Evolutionary conservation across 208 protist genomes (phyloP), one percentile per base, ranked within the genome.

Genomic region (Angomonas deanei): DNA sequence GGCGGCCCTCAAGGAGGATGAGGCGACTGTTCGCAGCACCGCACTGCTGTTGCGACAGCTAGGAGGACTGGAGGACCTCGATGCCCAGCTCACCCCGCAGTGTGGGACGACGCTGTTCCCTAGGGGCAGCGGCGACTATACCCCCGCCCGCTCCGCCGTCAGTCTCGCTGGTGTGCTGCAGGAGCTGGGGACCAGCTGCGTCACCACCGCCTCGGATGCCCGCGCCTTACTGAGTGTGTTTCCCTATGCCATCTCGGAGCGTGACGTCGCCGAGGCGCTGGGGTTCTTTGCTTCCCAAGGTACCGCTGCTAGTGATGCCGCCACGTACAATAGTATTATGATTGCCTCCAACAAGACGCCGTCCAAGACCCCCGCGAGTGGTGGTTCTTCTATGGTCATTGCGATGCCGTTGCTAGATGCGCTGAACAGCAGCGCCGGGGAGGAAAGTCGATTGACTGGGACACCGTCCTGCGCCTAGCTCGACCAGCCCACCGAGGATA

Each of bases 251-350:
- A 83, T 93, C 59, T 86, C 78, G 13, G 82, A 93, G 68, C 56
- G 61, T n/a, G 83, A 93, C 66, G 86, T 89, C 58, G 90, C 90
- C 2, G 86, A 92, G 53, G 82, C 90, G 56, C 68, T 96, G 6
- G 82, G 76, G n/a, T 88, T 92, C 68, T 90, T 96, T 53, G 85
- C 88, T n/a, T 89, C 88, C 0, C 83, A 80, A 36, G 72, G 79
- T 48, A 84, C 75, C 46, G 73, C 77, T 1, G 60, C 72, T 8
- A 82, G 82, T 47, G 86, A 95, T 67, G 72, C 72, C 53, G 91
- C 71, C 65, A 83, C 85, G 32, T 93, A 93, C 66, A 77, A 71
- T 26, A 72, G 82, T 5, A 78, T 96, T 34, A 87, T 89, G 80
- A 74, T 65, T 11, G 81, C 81, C 19, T 73, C 74, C 5, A 84